Evolutionary conservation across 805 yeast genomes (phyloP).

Genomic region (Huiozyma naganishii): DNA sequence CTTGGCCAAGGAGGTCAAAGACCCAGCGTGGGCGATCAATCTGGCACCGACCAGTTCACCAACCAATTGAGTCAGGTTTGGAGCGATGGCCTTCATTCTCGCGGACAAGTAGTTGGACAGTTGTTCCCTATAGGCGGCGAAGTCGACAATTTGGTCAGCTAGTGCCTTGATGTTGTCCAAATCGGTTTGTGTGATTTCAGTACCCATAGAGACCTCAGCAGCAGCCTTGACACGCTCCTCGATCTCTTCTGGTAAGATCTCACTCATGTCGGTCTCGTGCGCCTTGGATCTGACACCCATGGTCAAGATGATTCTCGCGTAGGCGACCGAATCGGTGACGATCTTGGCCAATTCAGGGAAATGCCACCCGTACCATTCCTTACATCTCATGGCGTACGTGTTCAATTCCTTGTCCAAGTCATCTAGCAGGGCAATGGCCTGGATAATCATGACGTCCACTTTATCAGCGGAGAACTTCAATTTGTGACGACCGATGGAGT

Average conservation of each 20-base stretch:
- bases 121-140: conserved; percentile 94
- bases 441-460: conserved; percentile 98
- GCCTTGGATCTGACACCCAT: conserved; percentile 95
- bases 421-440: conserved; percentile 93
- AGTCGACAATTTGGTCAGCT: conserved; percentile 94
- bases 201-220: conserved; percentile 99
- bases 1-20: conserved; percentile 86
- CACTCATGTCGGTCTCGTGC: conserved; percentile 78
- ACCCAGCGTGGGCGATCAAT: conserved; percentile 94
- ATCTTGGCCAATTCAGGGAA: conserved; percentile 98
- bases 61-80: conserved; percentile 87
- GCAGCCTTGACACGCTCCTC: conserved; percentile 85
- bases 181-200: conserved; percentile 90
- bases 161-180: conserved; percentile 77
- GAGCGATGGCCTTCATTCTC: conserved; percentile 98
- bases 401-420: conserved; percentile 95
- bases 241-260: conserved; percentile 82
- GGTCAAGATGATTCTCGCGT: conserved; percentile 82
- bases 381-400: conserved; percentile 97
- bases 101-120: conserved; percentile 80
- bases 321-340: conserved; percentile 90
- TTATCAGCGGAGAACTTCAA: conserved; percentile 95
- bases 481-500: conserved; percentile 96
- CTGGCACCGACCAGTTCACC: conserved; percentile 99
- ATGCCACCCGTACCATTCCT: conserved; percentile 99